Evolutionary conservation across 495 filamentous ascomycete species (phyloP), one percentile per base, ranked within the genome.

Genomic region (Podospora pseudopauciseta): DNA sequence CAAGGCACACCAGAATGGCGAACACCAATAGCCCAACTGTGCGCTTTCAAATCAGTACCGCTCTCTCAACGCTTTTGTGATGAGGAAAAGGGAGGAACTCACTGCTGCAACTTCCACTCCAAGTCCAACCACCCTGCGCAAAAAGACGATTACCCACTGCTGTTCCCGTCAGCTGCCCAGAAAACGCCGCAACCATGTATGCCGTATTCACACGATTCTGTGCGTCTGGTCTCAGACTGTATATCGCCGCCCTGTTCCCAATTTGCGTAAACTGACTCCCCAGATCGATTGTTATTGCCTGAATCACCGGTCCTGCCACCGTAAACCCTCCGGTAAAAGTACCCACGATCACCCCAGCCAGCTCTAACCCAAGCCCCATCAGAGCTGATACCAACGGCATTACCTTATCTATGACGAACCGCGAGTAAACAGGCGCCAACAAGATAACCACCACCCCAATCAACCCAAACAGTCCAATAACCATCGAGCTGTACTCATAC

Each of bases 171-270:
- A 96, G 76, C 79, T 95, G 92, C 0, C 92, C 92, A 58, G 84
- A 85, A 74, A 94, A 95, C 0, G 84, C 84, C 13, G 82, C 81
- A 3, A 94, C 82, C 92, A 94, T 94, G 72, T 91, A 96, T 3
- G 87, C 89, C 2, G 92, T 95, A 73, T 96, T 96, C 26, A 94
- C 83, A 0, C 92, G 75, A 75, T 93, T 95, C 26, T 90, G 77
- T 2, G 87, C 89, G 68, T 88, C 88, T 1, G 91, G 88, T 66
- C 89, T 87, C 18, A 95, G 86, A 3, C 78, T 80, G 68, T 92
- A 95, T 20, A 96, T 90, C 3, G 87, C 83, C 0, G 82, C 84
- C 0, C 92, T 81, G 70, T 93, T 93, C 4, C 89, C 91, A 34
- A 93, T 90, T 76, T 93, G 90, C 4, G 87, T 82, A 18, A 88